These are phyloP conservation scores for Platanthera zijinensis DNA, from an alignment of 106 monocot species.

Conservation along the genomic window DNA sequence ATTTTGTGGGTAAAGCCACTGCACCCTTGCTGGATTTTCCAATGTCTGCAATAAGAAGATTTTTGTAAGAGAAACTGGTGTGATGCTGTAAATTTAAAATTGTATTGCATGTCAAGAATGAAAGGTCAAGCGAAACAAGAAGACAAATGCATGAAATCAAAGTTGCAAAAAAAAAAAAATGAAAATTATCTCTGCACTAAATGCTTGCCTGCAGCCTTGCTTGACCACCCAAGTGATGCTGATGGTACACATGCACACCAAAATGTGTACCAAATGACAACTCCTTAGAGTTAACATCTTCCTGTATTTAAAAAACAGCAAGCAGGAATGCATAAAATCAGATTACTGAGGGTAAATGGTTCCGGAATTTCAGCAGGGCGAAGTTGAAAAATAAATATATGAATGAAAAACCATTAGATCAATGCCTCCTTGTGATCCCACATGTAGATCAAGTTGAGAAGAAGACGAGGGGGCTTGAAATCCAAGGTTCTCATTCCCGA, in stretches of 20 bases:
- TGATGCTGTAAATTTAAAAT: no score
- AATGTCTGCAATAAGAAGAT: constrained; percentile 25
- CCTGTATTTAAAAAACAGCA: constrained; percentile 12
- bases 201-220: constrained; percentile 24
- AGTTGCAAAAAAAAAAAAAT: constrained; percentile 12
- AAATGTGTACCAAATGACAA: constrained; percentile 41
- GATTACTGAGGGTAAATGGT: neutral
- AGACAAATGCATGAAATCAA: no score
- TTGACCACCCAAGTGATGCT: constrained; percentile 36
- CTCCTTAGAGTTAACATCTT: constrained; percentile 30
- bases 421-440: constrained; percentile 34
- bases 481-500: constrained; percentile 12
- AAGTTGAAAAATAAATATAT: neutral
- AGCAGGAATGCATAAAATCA: no score
- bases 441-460: constrained; percentile 26
- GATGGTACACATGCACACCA: constrained; percentile 31
- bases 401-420: constrained; percentile 25
- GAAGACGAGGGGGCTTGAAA: constrained; percentile 18
- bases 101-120: no score
- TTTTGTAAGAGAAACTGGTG: no score
- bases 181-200: neutral
- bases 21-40: constrained; percentile 27
- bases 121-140: no score
- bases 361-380: neutral
- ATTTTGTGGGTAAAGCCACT: constrained; percentile 40